Base-by-base conservation (phyloP, 202 grass and related monocot genomes). In the Setaria italica region DNA sequence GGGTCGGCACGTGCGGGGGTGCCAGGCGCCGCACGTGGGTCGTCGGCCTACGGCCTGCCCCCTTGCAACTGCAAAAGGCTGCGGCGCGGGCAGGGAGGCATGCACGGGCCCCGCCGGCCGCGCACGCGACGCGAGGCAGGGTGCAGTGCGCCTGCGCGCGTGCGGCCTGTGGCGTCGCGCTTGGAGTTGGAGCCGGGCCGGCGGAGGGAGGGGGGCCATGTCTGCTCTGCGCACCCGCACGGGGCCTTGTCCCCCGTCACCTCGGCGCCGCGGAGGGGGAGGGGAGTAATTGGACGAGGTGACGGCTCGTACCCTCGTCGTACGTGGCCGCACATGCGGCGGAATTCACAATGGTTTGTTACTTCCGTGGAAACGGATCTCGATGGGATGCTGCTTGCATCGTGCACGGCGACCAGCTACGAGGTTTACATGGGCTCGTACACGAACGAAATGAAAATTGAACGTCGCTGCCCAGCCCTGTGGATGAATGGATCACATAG, bases 1-100 rank as follows among this genome's bases (percentile, higher is more conserved):
- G 85, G 74, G 88, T 70, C 73, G 3, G 80, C 92, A 91, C 86
- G 89, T 91, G 89, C 86, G 74, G 2, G 30, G 65, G 65, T 25
- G 83, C 25, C 39, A 41, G 39, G 4, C 37, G 48, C 71, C 63
- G 71, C 87, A 87, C 90, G 90, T 84, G 87, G 33, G 62, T 5
- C n/a, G 73, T 60, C 56, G 42, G 42, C 5, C 4, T 41, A 41
- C 39, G 25, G 25, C 25, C 25, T 25, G 4, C 70, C 48, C 21
- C 21, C 0, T 4, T 6, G 0, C 37, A 6, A 0, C 63, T 29
- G 51, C 74, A 32, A 72, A 72, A 86, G 56, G 76, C 67, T 50
- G 67, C 67, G 45, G 42, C 67, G 82, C 62, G 35, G 6, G n/a
- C 37, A n/a, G 20, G 34, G 4, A 9, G 37, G 39, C 39, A 41